Evolutionary conservation across 805 yeast species (phyloP).

Genomic region (Lipomyces sp.): DNA sequence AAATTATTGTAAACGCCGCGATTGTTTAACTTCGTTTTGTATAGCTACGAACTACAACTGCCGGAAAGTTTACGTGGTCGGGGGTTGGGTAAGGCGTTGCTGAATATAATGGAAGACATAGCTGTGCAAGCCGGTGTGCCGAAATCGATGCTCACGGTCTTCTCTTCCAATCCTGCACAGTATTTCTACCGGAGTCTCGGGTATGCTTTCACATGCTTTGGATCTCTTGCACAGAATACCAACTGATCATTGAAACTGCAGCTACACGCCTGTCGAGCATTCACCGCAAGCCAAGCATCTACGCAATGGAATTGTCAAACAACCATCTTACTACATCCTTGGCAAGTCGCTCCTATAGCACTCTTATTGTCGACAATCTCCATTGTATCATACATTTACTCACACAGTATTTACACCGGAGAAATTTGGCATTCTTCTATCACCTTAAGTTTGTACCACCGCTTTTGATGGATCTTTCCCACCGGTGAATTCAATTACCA

Average conservation of each 20-base stretch:
- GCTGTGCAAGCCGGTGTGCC: slow-evolving; percentile 20
- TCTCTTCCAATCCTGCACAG: slow-evolving; percentile 34
- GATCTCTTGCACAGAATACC: background rate
- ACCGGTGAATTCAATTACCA: slow-evolving; percentile 68
- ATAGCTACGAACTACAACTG: slow-evolving; percentile 38
- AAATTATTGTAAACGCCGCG: background rate
- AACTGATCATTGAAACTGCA: background rate
- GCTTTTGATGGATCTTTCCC: slow-evolving; percentile 48
- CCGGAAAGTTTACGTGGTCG: slow-evolving; percentile 10
- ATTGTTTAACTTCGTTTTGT: background rate
- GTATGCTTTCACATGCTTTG: slow-evolving; percentile 3
- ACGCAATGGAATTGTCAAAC: slow-evolving; percentile 19
- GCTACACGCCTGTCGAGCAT: slow-evolving; percentile 16
- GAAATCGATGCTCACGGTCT: slow-evolving; percentile 38
- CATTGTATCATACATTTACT: slow-evolving; percentile 1
- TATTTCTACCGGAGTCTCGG: slow-evolving; percentile 31
- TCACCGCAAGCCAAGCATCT: slow-evolving; percentile 27
- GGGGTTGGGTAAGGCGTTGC: slow-evolving; percentile 32
- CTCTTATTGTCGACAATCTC: background rate
- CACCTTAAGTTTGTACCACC: slow-evolving; percentile 52
- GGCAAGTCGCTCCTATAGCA: slow-evolving; percentile 19
- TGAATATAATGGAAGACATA: slow-evolving; percentile 23
- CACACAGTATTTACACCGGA: too few species aligned
- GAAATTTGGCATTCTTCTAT: background rate
- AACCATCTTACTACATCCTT: slow-evolving; percentile 36